Evolutionary conservation across 164 flowering plant species (phyloP), one percentile per base, ranked within the genome.

Genomic region (Tetracentron sinense): DNA sequence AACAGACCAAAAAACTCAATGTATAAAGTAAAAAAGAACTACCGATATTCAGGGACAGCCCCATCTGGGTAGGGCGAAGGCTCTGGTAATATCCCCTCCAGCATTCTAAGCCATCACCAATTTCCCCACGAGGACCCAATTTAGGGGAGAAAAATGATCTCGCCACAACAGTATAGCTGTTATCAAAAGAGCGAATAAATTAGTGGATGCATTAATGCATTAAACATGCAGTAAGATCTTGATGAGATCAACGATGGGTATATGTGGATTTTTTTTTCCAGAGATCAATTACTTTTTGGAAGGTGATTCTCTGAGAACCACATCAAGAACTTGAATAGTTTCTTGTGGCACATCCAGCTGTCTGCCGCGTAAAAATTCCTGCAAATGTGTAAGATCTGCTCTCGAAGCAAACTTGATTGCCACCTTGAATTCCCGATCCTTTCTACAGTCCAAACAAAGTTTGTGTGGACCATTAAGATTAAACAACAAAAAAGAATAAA

Each of bases 61-160:
- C 99, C 96, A 85, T 85, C 63, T 95, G 99, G 0, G 88, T 86
- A 5, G 90, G 92, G 0, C 95, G 84, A 7, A 92, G 70, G 42
- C 90, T 82, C 51, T 85, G 92, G 53, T 79, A 88, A 29, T 58
- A 89, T 0, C 99, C 99, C 29, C 67, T 74, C 97, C 97, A 92
- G 48, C 76, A 85, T 50, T 86, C 92, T 7, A 84, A 3, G 0
- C 97, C 99, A 42, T 79, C 79, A 3, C 82, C 85, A 5, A 89
- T 77, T 0, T 62, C 63, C 7, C 76, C 72, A 1, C 0, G 53
- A 0, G 26, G 20, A 0, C 89, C 96, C 57, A 86, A 56, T 0
- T 0, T 5, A 0, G 52, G 53, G 0, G 71, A 54, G 58, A 83
- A 88, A 55, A 90, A 87, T 0, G 96, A 90, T 60, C 97, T 72